Percentiles rank a stretch among this genome's conserved stretches.
Conservation (phyloP, 1,284 basidiomycete genomes). For the Agroathelia rolfsii region DNA sequence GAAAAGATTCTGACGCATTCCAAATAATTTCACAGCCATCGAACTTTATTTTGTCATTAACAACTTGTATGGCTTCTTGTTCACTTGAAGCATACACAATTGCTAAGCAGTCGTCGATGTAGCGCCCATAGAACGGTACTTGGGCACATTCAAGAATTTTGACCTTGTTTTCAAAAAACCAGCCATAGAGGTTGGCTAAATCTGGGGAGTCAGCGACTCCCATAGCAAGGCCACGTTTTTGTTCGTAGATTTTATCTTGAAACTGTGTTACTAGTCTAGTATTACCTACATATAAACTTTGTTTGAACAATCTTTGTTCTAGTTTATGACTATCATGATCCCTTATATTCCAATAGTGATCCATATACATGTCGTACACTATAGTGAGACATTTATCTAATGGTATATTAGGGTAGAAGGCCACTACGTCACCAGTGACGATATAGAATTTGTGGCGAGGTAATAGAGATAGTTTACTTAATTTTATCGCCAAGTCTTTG, state of each 20-base stretch:
- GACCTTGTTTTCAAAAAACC: conserved; percentile 14
- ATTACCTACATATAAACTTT: conserved; percentile 11
- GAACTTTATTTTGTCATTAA: conserved; percentile 13
- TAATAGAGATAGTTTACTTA: conserved; percentile 14
- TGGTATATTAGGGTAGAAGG: conserved; percentile 23
- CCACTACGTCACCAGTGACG: conserved; percentile 22
- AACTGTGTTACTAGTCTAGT: conserved; percentile 14
- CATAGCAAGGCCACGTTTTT: conserved; percentile 24
- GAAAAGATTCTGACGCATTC: conserved; percentile 13
- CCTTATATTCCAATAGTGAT: neutral
- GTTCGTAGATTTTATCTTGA: conserved; percentile 13
- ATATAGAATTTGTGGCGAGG: conserved; percentile 11
- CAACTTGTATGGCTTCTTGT: conserved; percentile 14
- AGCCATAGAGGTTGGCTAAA: conserved; percentile 24
- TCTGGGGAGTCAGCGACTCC: conserved; percentile 23
- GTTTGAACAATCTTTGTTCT: conserved; percentile 10
- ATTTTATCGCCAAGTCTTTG: conserved; percentile 21
- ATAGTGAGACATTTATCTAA: conserved; percentile 11
- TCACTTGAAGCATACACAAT: conserved; percentile 19
- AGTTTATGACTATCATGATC: conserved; percentile 3
- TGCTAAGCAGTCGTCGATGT: conserved; percentile 26
- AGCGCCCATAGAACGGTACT: conserved; percentile 26
- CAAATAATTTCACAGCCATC: conserved; percentile 23
- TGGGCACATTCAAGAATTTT: conserved; percentile 13
- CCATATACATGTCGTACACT: conserved; percentile 8